Conservation (phyloP, 176 grass and related monocot species). For the Musa schizocarpa region DNA sequence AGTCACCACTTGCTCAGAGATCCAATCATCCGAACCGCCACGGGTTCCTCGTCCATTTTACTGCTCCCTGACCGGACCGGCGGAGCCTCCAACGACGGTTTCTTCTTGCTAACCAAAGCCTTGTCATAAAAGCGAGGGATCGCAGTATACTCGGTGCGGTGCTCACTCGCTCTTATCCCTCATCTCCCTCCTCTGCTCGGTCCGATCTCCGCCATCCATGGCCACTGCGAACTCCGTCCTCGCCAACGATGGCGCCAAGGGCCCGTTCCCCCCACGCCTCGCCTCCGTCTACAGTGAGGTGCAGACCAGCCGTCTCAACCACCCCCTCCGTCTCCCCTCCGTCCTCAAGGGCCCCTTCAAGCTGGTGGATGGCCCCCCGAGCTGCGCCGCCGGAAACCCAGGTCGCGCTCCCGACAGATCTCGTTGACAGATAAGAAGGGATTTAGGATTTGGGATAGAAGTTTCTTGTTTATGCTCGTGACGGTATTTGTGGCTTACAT, state of each 20-base stretch:
- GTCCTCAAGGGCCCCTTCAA: conserved; percentile 46
- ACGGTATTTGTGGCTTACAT: neutral
- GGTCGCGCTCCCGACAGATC: conserved; percentile 14
- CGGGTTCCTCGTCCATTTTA: no score
- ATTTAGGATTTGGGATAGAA: neutral
- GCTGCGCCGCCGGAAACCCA: conserved; percentile 64
- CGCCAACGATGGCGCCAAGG: conserved; percentile 41
- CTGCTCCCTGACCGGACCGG: no score
- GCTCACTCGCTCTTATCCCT: no score
- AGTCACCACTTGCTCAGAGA: no score
- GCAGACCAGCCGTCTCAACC: conserved; percentile 77
- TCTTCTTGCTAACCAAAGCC: no score
- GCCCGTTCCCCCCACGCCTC: conserved; percentile 34
- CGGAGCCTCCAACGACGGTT: no score
- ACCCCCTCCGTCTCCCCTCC: conserved; percentile 69
- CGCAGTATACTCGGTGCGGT: no score
- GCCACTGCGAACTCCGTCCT: conserved; percentile 22
- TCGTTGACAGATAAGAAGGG: neutral
- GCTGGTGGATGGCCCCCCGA: conserved; percentile 58
- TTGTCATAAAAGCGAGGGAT: no score
- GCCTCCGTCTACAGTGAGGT: conserved; percentile 89
- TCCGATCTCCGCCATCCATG: conserved; percentile 10
- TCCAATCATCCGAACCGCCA: no score
- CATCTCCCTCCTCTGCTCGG: no score
- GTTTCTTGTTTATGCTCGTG: neutral